These are phyloP conservation scores for Cucumis cinereus DNA, from an alignment of 306 rosid species.

Conservation along the genomic window DNA sequence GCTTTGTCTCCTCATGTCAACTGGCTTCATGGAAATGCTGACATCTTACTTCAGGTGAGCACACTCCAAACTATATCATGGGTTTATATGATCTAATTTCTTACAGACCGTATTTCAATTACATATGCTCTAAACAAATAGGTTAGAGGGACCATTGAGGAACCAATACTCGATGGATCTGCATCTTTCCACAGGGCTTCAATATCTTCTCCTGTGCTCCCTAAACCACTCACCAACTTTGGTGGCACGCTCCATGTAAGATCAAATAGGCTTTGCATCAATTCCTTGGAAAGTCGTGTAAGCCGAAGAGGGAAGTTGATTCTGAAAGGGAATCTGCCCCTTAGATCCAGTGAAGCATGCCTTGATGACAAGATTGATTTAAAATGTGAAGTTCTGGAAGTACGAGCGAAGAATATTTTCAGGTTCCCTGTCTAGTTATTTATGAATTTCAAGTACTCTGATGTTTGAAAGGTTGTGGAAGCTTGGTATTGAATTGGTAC, in stretches of 20 bases:
- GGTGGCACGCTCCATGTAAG: slow-evolving; percentile 73
- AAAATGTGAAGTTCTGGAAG: slow-evolving; percentile 84
- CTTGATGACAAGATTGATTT: slow-evolving; percentile 68
- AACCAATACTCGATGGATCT: slow-evolving; percentile 77
- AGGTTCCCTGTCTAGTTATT: slow-evolving; percentile 34
- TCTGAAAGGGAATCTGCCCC: slow-evolving; percentile 89
- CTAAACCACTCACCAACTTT: slow-evolving; percentile 64
- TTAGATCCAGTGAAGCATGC: slow-evolving; percentile 65
- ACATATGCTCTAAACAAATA: slow-evolving; percentile 25
- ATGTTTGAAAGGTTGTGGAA: background rate
- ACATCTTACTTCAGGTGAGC: slow-evolving; percentile 72
- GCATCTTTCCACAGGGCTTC: slow-evolving; percentile 84
- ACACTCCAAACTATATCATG: slow-evolving; percentile 7
- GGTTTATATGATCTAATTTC: slow-evolving; percentile 7
- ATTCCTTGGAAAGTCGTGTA: slow-evolving; percentile 78
- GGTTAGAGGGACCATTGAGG: slow-evolving; percentile 86
- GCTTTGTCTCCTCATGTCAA: slow-evolving; percentile 78
- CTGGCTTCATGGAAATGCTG: slow-evolving; percentile 95
- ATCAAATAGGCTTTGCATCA: slow-evolving; percentile 75
- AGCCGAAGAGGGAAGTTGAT: slow-evolving; percentile 74
- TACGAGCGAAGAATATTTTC: slow-evolving; percentile 54
- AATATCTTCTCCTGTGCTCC: slow-evolving; percentile 77
- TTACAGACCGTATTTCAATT: slow-evolving; percentile 8
- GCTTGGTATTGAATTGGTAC: background rate
- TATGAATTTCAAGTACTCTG: background rate